These are phyloP conservation scores for Planoprotostelium fungivorum DNA, from an alignment of 78 protist genomes.

Conservation along the genomic window DNA sequence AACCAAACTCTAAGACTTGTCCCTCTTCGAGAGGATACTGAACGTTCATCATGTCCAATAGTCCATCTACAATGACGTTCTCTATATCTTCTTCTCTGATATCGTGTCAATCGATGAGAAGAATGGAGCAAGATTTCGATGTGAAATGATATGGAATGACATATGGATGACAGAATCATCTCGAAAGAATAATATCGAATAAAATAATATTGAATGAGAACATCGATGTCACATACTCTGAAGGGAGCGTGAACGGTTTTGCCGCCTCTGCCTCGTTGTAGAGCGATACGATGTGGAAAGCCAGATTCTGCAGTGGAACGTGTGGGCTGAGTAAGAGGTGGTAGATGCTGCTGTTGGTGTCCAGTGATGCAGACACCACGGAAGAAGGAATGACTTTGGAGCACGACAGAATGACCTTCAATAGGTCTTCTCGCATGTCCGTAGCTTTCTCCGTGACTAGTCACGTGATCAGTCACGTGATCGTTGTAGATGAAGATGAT, in stretches of 20 bases:
- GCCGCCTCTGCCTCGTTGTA: neutral
- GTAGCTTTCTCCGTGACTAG: too few relatives aligned
- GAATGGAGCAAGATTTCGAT: too few relatives aligned
- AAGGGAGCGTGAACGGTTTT: neutral
- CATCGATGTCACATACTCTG: too few relatives aligned
- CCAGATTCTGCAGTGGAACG: neutral
- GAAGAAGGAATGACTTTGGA: neutral
- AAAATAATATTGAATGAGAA: too few relatives aligned
- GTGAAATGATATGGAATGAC: too few relatives aligned
- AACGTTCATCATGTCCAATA: neutral
- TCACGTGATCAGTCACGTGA: too few relatives aligned
- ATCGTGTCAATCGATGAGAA: too few relatives aligned
- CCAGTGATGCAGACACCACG: neutral
- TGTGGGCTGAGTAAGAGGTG: neutral
- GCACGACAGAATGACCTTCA: neutral
- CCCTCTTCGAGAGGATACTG: neutral
- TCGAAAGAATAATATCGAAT: too few relatives aligned
- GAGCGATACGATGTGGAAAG: neutral
- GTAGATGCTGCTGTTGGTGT: neutral
- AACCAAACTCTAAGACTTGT: neutral
- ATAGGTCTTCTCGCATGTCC: neutral
- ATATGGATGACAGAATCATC: too few relatives aligned
- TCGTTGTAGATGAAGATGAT: neutral
- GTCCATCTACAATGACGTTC: neutral
- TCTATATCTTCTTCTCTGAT: neutral